Percentiles rank a stretch among this genome's conserved stretches.
Evolutionary conservation across 805 yeast genomes (phyloP).

Genomic region (Cyberlindnera amylophila): DNA sequence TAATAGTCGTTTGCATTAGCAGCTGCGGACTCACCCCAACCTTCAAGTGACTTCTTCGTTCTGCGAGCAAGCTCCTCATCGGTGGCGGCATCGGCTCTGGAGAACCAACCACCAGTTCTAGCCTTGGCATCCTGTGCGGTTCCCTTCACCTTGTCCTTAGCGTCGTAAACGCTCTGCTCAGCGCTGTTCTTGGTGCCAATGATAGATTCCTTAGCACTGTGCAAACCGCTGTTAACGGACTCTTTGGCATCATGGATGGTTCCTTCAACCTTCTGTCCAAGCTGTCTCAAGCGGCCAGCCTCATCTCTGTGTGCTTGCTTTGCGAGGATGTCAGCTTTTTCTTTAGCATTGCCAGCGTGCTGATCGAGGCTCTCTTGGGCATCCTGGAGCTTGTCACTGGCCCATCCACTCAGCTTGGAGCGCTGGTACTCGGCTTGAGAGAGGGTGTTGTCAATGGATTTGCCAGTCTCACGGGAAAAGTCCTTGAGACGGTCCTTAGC

Average conservation of each 20-base stretch:
- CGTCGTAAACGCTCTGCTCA: conserved; percentile 4
- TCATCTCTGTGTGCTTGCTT: conserved; percentile 16
- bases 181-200: conserved; percentile 12
- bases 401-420: conserved; percentile 20
- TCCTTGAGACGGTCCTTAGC: conserved; percentile 18
- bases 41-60: conserved; percentile 35
- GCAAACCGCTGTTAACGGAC: conserved; percentile 2
- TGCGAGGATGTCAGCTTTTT: conserved; percentile 18
- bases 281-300: conserved; percentile 16
- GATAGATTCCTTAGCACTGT: conserved; percentile 22
- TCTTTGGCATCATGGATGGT: conserved; percentile 18
- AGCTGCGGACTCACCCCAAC: conserved; percentile 46
- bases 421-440: conserved; percentile 15
- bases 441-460: conserved; percentile 17
- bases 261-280: conserved; percentile 24
- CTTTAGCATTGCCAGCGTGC: conserved; percentile 17
- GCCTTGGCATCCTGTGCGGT: conserved; percentile 11
- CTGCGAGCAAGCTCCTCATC: conserved; percentile 29
- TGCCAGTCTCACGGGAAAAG: conserved; percentile 19
- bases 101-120: conserved; percentile 1
- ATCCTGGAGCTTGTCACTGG: conserved; percentile 17
- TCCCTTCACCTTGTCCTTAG: conserved; percentile 7
- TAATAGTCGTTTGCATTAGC: conserved; percentile 25
- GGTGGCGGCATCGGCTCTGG: conserved; percentile 15
- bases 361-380: conserved; percentile 13